Evolutionary conservation across 192 early-diverging fungal species (phyloP).

Genomic region (Linnemannia schmuckeri): DNA sequence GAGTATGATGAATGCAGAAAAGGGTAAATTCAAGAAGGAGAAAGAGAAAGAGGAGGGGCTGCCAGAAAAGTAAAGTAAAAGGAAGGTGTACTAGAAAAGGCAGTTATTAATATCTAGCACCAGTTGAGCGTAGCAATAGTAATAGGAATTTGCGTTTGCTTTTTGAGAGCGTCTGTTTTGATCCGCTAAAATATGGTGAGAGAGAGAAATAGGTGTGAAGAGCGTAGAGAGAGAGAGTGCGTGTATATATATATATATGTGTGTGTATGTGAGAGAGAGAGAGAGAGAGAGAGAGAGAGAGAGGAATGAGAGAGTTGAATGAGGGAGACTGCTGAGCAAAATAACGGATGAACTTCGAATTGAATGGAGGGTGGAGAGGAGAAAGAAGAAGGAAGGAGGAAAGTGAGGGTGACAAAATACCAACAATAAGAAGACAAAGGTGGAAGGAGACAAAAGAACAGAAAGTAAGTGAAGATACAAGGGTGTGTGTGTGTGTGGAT

Average conservation of each 20-base stretch:
- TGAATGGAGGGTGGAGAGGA: no score
- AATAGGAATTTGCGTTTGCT: background rate
- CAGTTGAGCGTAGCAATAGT: background rate
- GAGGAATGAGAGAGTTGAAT: background rate
- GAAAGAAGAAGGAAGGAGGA: background rate
- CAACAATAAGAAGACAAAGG: background rate
- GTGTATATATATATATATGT: no score
- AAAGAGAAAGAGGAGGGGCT: background rate
- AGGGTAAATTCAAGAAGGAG: background rate
- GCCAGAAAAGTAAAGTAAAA: background rate
- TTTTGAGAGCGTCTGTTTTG: constrained; percentile 1
- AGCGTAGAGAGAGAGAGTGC: background rate
- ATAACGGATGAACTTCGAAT: no score
- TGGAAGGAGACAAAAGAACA: no score
- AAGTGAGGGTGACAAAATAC: background rate
- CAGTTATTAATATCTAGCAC: background rate
- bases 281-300: background rate
- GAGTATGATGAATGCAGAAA: background rate
- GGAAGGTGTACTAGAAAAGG: background rate
- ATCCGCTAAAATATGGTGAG: background rate
- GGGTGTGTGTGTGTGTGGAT: background rate
- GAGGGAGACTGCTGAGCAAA: background rate
- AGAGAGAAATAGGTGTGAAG: background rate
- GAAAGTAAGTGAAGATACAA: background rate
- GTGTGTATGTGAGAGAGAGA: background rate